Percentiles rank a stretch among this genome's conserved stretches.
Evolutionary conservation across 805 yeast species (phyloP).

Genomic region (Vanderwaltozyma polyspora): DNA sequence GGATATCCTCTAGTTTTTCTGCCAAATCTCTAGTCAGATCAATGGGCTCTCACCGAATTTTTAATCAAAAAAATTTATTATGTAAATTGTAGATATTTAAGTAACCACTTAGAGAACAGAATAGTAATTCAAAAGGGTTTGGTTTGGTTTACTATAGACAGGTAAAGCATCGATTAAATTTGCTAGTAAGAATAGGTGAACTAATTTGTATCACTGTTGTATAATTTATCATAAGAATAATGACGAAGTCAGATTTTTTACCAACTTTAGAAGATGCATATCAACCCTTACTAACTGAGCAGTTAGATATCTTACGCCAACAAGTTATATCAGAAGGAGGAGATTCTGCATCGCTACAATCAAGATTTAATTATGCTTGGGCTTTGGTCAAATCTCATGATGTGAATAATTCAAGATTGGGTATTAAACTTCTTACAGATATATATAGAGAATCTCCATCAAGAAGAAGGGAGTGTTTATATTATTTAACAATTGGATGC

Average conservation of each 20-base stretch:
- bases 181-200: no score
- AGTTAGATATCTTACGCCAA: slow-evolving; percentile 60
- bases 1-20: no score
- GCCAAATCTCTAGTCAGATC: no score
- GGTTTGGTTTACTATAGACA: no score
- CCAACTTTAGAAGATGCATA: slow-evolving; percentile 25
- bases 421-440: slow-evolving; percentile 62
- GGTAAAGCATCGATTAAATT: no score
- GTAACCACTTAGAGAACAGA: no score
- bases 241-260: slow-evolving; percentile 19
- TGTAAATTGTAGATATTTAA: no score
- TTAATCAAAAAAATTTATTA: no score
- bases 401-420: slow-evolving; percentile 59
- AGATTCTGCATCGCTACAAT: slow-evolving; percentile 69
- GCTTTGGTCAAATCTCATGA: slow-evolving; percentile 69
- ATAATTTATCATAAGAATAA: slow-evolving; percentile 3
- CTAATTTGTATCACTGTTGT: no score
- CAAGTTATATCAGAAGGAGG: slow-evolving; percentile 69
- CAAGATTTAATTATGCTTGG: slow-evolving; percentile 93
- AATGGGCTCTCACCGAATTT: no score
- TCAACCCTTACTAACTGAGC: slow-evolving; percentile 53
- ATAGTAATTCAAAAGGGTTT: no score
- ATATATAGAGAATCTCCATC: slow-evolving; percentile 65
- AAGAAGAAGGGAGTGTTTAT: slow-evolving; percentile 80
- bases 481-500: slow-evolving; percentile 78